Evolutionary conservation across 2,329 filamentous ascomycete genomes (phyloP), one percentile per base, ranked within the genome.

Genomic region (Periconia sp.): DNA sequence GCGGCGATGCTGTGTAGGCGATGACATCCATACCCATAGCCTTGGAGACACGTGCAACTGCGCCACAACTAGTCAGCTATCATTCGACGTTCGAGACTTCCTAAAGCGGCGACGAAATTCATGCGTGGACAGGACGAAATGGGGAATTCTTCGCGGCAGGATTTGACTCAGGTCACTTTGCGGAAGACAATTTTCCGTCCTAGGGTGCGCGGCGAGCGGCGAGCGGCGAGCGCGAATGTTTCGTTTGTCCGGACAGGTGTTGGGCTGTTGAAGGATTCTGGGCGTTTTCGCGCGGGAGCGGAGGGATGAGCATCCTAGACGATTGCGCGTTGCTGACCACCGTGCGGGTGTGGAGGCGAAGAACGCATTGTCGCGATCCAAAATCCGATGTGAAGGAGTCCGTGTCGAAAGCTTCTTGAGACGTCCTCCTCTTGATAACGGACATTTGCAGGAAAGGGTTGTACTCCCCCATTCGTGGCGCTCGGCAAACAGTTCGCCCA

Each of bases 11-110:
- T 0, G 88, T 92, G 72, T 87, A 91, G 1, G 88, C 88, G 61
- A 90, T 76, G 0, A 92, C 81, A 19, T 83, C 76, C 79, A 89
- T 85, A 13, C 88, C 88, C 56, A 89, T 68, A 2, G 85, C 84
- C 11, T 75, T 76, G 9, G 80, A 80, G 3, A 89, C 77, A 18
- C 75, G 74, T 23, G 75, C 81, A 28, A 80, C 78, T 79, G 50
- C 43, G 25, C 32, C 18, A 50, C 33, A 38, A n/a, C n/a, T n/a
- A n/a, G n/a, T n/a, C n/a, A n/a, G n/a, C n/a, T n/a, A n/a, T n/a
- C n/a, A n/a, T n/a, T n/a, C n/a, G n/a, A n/a, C n/a, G n/a, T n/a
- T n/a, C n/a, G n/a, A n/a, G n/a, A n/a, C n/a, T n/a, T n/a, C n/a
- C n/a, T n/a, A n/a, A n/a, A n/a, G n/a, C n/a, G n/a, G n/a, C n/a